Evolutionary conservation across 768 basidiomycete species (phyloP), one percentile per base, ranked within the genome.

Genomic region (Glaciozyma martinii): DNA sequence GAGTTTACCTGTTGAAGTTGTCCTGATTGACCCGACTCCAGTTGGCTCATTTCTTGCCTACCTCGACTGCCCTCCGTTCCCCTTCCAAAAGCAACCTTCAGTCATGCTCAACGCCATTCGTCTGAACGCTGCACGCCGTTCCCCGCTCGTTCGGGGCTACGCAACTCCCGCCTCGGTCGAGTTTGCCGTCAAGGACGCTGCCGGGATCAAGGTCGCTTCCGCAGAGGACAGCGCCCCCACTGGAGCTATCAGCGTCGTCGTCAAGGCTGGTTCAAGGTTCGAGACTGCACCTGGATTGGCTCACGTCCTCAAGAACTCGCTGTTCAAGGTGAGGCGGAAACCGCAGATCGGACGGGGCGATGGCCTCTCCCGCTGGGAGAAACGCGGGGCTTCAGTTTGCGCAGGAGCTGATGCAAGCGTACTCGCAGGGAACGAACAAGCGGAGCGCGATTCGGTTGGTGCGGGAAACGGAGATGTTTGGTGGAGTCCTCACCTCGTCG

Each of bases 301-400:
- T 3, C 89, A 94, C 80, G 86, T 85, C 66, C 82, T 97, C 78
- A 95, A 95, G 83, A 93, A 91, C 84, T 97, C 92, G 83, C 87
- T 92, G 65, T 98, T 94, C 86, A 97, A 95, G 88, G 94, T 97
- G 71, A 56, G 85, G 75, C 33, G 53, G 42, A 12, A 50, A 18
- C 52, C 1, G 54, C 59, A 32, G 29, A 42, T 30, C 56, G 16
- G 8, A 30, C 42, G 49, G 25, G 52, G 27, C 23, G 18, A 9
- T 7, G 52, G 25, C 16, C 27, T 29, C 9, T 18, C 30, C 16
- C 9, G 3, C 23, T 18, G 27, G 27, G 52, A 30, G 49, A 23
- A 30, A 27, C 8, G 52, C 27, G 27, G 52, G 27, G 27, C 27
- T 12, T 29, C 32, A 37, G 49, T 37, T 23, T 42, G 65, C 7